phyloP scores from a whole-genome alignment of 192 early-diverging fungal species.

The Backusella tuberculispora region DNA sequence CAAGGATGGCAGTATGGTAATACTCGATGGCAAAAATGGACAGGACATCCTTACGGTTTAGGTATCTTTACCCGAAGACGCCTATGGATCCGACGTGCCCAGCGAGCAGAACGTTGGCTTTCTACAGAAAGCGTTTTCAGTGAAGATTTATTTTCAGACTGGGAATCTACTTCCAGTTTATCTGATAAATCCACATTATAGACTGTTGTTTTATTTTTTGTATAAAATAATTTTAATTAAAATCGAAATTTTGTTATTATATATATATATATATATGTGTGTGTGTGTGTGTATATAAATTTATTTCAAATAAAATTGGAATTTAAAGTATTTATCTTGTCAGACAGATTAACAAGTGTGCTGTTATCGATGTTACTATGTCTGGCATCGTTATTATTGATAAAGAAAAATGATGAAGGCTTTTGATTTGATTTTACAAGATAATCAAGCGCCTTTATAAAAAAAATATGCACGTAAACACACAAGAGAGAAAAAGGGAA shows the following conservation, averaged over 20 bases:
- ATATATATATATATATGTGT: too few species aligned
- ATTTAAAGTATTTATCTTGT: constrained; percentile 5
- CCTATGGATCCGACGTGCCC: neutral
- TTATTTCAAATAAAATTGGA: constrained; percentile 16
- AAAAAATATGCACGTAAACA: too few species aligned
- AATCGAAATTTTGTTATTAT: neutral
- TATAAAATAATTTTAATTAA: neutral
- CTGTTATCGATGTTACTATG: neutral
- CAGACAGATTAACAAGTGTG: neutral
- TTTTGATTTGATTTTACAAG: neutral
- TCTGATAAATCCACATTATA: constrained; percentile 2
- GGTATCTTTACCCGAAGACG: neutral
- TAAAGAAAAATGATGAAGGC: neutral
- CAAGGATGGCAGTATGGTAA: neutral
- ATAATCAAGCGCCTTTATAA: neutral
- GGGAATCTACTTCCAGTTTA: constrained; percentile 10
- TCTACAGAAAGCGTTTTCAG: constrained; percentile 1
- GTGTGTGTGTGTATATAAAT: too few species aligned
- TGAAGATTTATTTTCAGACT: constrained; percentile 12
- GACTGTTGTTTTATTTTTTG: neutral
- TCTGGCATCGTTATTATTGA: neutral
- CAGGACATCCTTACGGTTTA: neutral
- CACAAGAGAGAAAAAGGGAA: neutral
- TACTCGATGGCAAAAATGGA: neutral
- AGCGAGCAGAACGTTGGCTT: neutral